Conservation (phyloP, 1,139 yeast genomes). For the Hemisphaericaspora xylofermentans region DNA sequence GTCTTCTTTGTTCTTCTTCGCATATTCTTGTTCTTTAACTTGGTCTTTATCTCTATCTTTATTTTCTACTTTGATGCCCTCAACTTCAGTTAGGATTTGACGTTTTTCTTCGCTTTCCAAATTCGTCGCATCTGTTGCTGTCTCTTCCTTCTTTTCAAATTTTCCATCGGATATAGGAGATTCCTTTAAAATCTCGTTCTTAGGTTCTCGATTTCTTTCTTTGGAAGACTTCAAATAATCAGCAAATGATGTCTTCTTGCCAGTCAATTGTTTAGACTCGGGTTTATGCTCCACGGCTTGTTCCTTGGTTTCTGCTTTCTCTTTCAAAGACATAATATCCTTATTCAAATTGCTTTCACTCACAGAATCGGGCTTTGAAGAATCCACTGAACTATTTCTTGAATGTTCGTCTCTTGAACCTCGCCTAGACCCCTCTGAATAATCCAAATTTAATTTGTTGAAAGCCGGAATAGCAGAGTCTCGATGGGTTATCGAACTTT, state of each 20-base stretch:
- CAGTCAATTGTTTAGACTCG: slow-evolving; percentile 1
- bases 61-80: neutral
- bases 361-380: slow-evolving; percentile 6
- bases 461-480: neutral
- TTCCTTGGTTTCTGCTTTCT: slow-evolving; percentile 5
- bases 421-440: neutral
- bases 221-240: slow-evolving; percentile 16
- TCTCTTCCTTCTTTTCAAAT: slow-evolving; percentile 3
- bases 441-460: slow-evolving; percentile 3
- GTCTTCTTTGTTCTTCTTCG: neutral
- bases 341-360: slow-evolving; percentile 1
- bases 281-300: neutral
- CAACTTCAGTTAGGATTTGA: neutral
- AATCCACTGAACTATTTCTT: slow-evolving; percentile 8
- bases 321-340: slow-evolving; percentile 5
- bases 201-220: slow-evolving; percentile 7
- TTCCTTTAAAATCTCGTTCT: neutral
- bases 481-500: neutral
- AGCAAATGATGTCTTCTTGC: slow-evolving; percentile 17
- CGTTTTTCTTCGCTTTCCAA: neutral
- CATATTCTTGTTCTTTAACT: too few relatives aligned
- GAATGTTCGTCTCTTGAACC: slow-evolving; percentile 3
- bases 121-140: neutral
- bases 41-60: too few relatives aligned
- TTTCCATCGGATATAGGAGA: neutral